phyloP scores from a whole-genome alignment of 1,139 yeast species.

The Casaregolazyma lundiana region DNA sequence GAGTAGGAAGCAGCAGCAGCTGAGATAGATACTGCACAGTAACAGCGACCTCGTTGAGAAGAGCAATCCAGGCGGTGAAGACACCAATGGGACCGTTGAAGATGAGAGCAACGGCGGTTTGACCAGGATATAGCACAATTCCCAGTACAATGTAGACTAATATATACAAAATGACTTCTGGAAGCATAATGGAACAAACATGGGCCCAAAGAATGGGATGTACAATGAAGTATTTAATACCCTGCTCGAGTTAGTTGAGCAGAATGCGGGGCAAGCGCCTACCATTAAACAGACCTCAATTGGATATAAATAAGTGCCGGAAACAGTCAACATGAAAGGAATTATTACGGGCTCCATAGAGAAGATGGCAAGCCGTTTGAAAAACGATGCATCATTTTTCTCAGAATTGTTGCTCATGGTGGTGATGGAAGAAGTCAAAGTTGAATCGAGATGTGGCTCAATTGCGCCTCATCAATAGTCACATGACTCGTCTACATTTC shows the following conservation, averaged over 20 bases:
- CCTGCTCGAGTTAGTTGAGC: conserved; percentile 29
- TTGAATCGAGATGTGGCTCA: neutral
- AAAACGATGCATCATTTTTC: neutral
- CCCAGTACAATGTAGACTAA: conserved; percentile 42
- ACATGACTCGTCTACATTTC: too few relatives aligned
- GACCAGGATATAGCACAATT: conserved; percentile 44
- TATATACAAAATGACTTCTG: conserved; percentile 45
- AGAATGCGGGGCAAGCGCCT: neutral
- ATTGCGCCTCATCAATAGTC: neutral
- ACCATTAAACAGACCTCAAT: conserved; percentile 17
- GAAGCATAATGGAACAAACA: conserved; percentile 45
- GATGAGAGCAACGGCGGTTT: conserved; percentile 44
- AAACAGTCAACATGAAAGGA: conserved; percentile 26
- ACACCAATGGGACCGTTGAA: conserved; percentile 54
- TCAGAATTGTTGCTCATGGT: conserved; percentile 5
- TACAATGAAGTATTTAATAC: conserved; percentile 42
- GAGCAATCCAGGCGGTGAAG: conserved; percentile 49
- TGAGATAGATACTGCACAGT: conserved; percentile 49
- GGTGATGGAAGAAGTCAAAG: neutral
- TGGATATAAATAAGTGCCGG: conserved; percentile 31
- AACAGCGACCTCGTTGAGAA: conserved; percentile 49
- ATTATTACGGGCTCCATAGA: conserved; percentile 22
- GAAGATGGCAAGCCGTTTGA: conserved; percentile 12
- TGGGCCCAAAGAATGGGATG: conserved; percentile 52
- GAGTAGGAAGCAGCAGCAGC: conserved; percentile 52